Base-by-base conservation (phyloP, 139 green algal genomes). In the Volvox reticuliferus region DNA sequence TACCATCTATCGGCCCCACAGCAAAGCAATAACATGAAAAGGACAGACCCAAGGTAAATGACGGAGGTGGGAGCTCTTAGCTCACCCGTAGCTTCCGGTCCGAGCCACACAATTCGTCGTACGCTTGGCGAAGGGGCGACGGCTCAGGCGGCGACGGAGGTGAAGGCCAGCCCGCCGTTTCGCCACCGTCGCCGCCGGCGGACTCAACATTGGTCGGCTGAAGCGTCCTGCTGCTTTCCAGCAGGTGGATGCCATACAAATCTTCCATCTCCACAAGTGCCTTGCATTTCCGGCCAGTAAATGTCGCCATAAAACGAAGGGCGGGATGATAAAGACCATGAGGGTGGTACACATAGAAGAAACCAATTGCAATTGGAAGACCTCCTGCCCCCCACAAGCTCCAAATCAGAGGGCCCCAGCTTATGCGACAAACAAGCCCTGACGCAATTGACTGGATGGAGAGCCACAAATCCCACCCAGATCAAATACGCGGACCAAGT, bases 71-170 rank as follows among this genome's bases (percentile, higher is more conserved):
- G 44, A 55, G 44, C 44, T 55, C 44, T 9, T 14, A 55, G 44
- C 44, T 55, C 62, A 87, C 82, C 82, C 62, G n/a, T 12, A 87
- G n/a, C 82, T 61, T 36, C 19, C 24, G 62, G 26, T 87, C 82
- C 2, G 44, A 22, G 82, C 82, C 82, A 24, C 82, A 87, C 30
- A 87, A 30, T 16, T 76, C 18, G 20, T 87, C 82, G 30, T 87
- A 87, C 30, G 30, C 30, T 3, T 22, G n/a, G 14, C 82, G 82
- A 32, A 87, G 62, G 79, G 50, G 28, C 32, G 30, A 68, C 1
- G 30, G 44, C 44, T 16, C 65, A 73, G 65, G 65, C 21, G 44
- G 44, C 44, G 44, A 55, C 44, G 44, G 44, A 55, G 44, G 5
- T 55, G 44, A 55, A 55, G 44, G 44, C 44, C 44, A 73, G 65